Base-by-base conservation (phyloP, 2,329 filamentous ascomycete genomes). In the Apiospora malaysiana region DNA sequence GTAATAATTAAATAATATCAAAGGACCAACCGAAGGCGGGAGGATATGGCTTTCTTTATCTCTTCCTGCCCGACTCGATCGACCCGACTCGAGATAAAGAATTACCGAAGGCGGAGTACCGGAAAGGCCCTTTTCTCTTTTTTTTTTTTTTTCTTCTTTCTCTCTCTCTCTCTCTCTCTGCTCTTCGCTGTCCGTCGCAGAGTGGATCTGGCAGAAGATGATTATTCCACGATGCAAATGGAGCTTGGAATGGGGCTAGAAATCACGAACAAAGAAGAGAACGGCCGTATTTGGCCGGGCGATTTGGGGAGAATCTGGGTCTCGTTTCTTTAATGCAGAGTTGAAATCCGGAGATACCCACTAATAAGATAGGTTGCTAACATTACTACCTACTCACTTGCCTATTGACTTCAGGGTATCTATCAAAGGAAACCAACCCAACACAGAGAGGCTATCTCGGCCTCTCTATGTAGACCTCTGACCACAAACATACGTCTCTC, bases 101-200 rank as follows among this genome's bases (percentile, higher is more conserved):
- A 71, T 47, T 68, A 45, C 70, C 70, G 70, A 59, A 68, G 70
- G 51, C 51, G 66, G 70, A 71, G 66, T 71, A 68, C 51, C 49
- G 51, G 42, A 27, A 40, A 59, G 66, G 56, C 43, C 59, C 66
- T 47, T 51, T 56, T 32, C 66, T 51, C 32, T 37, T 45, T 67
- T 71, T 56, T 59, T 63, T 56, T 40, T 40, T 63, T 9, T n/a
- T 27, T 63, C 27, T 40, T n/a, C 18, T 46, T 16, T 18, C 43
- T 18, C 43, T 3, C 6, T 32, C 32, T 32, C 6, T 32, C 32
- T 32, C 6, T 18, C 43, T 18, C 43, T 46, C 16, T 21, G 40
- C 40, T 25, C 25, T 32, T 59, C 27, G 51, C 51, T 59, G 51
- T 63, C 18, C 51, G 27, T 37, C 32, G 6, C 32, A 46, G 25